phyloP scores from a whole-genome alignment of 1,284 basidiomycete species.

The Leccinum colubrinum region DNA sequence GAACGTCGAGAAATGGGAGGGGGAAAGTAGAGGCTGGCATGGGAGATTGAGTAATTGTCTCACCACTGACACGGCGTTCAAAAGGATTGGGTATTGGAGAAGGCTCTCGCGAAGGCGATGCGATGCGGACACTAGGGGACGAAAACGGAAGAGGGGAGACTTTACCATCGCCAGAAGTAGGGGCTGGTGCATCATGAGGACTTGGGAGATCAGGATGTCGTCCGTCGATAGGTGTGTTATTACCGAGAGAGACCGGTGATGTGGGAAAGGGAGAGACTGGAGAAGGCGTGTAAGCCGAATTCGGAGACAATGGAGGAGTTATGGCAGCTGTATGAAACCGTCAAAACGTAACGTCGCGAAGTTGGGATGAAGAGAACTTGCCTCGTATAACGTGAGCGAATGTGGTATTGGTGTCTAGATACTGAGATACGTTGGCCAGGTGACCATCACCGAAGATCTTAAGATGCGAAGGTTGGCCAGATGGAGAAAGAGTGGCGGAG shows the following conservation, averaged over 20 bases:
- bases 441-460: constrained; percentile 31
- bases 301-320: constrained; percentile 47
- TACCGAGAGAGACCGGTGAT: constrained; percentile 32
- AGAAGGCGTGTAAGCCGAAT: constrained; percentile 44
- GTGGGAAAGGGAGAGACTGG: constrained; percentile 44
- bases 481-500: constrained; percentile 24
- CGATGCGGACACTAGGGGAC: constrained; percentile 26
- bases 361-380: constrained; percentile 28
- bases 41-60: constrained; percentile 31
- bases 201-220: constrained; percentile 20
- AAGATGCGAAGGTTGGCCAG: neutral
- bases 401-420: constrained; percentile 50
- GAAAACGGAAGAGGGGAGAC: constrained; percentile 11
- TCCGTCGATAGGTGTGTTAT: constrained; percentile 15
- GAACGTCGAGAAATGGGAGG: constrained; percentile 44
- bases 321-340: constrained; percentile 26
- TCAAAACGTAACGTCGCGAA: constrained; percentile 8
- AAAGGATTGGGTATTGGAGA: constrained; percentile 36
- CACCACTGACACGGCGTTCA: constrained; percentile 32
- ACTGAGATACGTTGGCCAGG: constrained; percentile 46
- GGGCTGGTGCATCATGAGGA: constrained; percentile 17
- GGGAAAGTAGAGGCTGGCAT: constrained; percentile 22
- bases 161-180: constrained; percentile 21
- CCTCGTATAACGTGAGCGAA: constrained; percentile 33
- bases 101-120: constrained; percentile 36